Base-by-base conservation (phyloP, 345 rosid species). In the Aquilaria sinensis region DNA sequence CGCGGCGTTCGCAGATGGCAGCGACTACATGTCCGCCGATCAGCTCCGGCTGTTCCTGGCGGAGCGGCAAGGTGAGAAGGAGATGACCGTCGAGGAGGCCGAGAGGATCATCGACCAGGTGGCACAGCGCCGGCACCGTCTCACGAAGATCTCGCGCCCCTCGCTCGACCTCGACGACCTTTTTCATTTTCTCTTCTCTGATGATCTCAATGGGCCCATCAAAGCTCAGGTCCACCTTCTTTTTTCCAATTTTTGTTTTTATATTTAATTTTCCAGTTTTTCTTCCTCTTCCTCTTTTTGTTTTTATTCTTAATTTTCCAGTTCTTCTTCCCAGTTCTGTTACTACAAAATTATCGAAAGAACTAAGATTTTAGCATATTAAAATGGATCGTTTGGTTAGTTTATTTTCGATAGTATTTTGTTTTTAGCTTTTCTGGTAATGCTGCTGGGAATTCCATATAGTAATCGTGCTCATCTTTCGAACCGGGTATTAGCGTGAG, bases 161-260 rank as follows among this genome's bases (percentile, higher is more conserved):
- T 85, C 83, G 0, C 80, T 94, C 51, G 58, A 72, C 45, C 85
- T 90, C 37, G 93, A 85, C 53, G 90, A 80, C 49, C 84, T 87
- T 69, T 79, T 84, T 52, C 66, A 72, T 47, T 87, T 70, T 67
- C 72, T 87, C 32, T 66, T 75, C 12, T 65, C 70, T n/a, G 83
- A 72, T 60, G 81, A 80, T 68, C 66, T 70, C 60, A 80, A 75
- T 34, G 72, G 72, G 15, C 95, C 95, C 3, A 78, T 85, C 51
- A 71, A 56, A 2, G 52, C 76, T 57, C 63, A 64, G 70, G 85
- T 80, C 31, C 33, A 13, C n/a, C 60, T 10, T 47, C 14, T 6
- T 9, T 14, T 5, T 69, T 62, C 53, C 69, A 67, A 34, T 66
- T 64, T 33, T 31, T 23, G 23, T 23, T 23, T 23, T 23, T 23